Percentiles rank a stretch among this genome's conserved stretches.
Conservation (phyloP, 495 filamentous ascomycete genomes). For the Lasiosphaeriaceae sp. region DNA sequence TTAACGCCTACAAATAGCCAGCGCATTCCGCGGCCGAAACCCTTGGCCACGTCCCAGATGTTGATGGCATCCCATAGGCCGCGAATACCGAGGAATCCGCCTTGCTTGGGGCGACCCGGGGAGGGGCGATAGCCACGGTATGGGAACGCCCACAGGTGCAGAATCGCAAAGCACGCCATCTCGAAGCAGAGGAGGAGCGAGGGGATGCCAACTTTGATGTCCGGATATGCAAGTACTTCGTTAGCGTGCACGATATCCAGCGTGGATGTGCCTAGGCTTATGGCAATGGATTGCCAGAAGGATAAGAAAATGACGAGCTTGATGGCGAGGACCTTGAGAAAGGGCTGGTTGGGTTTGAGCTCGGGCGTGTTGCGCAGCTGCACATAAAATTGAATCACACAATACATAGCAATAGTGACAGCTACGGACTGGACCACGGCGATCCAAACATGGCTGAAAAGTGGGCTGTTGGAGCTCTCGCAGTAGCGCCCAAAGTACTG, state of each 20-base stretch:
- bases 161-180: constrained; percentile 76
- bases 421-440: constrained; percentile 65
- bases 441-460: constrained; percentile 81
- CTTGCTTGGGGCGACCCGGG: constrained; percentile 50
- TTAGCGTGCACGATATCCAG: constrained; percentile 59
- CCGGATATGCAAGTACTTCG: constrained; percentile 59
- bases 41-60: constrained; percentile 78
- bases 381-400: constrained; percentile 83
- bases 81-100: constrained; percentile 57
- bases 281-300: constrained; percentile 81
- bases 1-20: constrained; percentile 78
- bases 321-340: constrained; percentile 82
- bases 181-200: constrained; percentile 77
- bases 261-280: constrained; percentile 64
- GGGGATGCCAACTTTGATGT: constrained; percentile 79
- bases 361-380: constrained; percentile 58
- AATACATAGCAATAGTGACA: constrained; percentile 89
- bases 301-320: constrained; percentile 94
- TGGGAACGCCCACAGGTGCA: constrained; percentile 83
- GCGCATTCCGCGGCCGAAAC: constrained; percentile 67
- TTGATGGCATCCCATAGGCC: constrained; percentile 73
- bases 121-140: constrained; percentile 39
- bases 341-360: constrained; percentile 66
- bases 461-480: constrained; percentile 68
- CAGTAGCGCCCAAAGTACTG: constrained; percentile 71